Conservation (phyloP, 2,329 filamentous ascomycete species). For the Aspergillus fumigatus region DNA sequence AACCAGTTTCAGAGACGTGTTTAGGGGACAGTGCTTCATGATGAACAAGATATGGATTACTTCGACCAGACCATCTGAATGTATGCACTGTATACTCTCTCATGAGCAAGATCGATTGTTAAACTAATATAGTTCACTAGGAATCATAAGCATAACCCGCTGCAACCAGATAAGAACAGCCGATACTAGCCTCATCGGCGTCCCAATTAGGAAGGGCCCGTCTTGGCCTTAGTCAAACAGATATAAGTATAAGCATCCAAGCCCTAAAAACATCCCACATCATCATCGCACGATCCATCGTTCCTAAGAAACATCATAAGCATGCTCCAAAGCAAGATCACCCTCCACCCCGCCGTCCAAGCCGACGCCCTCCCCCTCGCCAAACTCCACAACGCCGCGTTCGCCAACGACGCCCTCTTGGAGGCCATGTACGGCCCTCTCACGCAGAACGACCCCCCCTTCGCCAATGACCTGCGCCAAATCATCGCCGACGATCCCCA, state of each 20-base stretch:
- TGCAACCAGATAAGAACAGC: too few species aligned
- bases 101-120: too few species aligned
- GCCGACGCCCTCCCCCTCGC: background rate
- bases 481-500: background rate
- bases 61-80: too few species aligned
- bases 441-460: background rate
- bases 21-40: too few species aligned
- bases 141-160: too few species aligned
- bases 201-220: background rate
- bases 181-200: background rate
- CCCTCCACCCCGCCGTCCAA: background rate
- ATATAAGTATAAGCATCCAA: too few species aligned
- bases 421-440: conserved; percentile 3
- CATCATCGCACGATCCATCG: background rate
- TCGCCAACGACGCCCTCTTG: background rate
- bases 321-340: background rate
- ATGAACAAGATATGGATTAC: too few species aligned
- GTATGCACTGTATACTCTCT: too few species aligned
- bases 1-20: too few species aligned
- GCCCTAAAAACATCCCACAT: background rate
- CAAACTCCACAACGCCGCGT: background rate
- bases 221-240: background rate
- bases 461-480: background rate
- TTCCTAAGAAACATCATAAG: background rate
- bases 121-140: too few species aligned